phyloP scores from a whole-genome alignment of 2,329 filamentous ascomycete species.

The Lasiodiplodia sp. region DNA sequence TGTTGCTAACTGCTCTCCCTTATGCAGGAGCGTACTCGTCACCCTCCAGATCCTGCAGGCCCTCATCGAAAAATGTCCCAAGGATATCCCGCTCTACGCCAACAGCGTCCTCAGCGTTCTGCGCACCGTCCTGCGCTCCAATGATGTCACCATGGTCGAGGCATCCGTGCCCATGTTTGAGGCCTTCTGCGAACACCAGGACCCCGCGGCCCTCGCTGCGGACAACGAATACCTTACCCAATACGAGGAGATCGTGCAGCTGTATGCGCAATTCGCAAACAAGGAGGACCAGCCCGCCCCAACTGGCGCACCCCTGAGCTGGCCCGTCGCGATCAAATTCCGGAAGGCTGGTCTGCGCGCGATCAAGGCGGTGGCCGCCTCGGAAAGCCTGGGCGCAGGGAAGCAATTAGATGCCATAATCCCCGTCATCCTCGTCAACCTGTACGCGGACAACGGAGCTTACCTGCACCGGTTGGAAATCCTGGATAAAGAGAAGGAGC shows the following conservation, averaged over 20 bases:
- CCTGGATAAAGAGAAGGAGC: conserved; percentile 73
- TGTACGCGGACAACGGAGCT: conserved; percentile 77
- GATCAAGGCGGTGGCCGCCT: conserved; percentile 78
- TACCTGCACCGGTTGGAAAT: conserved; percentile 73
- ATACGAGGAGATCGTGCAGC: conserved; percentile 80
- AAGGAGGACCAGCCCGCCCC: conserved; percentile 56
- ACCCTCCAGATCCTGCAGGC: conserved; percentile 91
- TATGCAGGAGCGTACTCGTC: conserved; percentile 83
- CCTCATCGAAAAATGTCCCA: conserved; percentile 89
- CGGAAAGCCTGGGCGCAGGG: conserved; percentile 77
- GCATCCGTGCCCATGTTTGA: conserved; percentile 87
- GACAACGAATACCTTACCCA: conserved; percentile 83
- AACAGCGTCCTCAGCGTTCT: conserved; percentile 85
- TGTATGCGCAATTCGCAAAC: conserved; percentile 82
- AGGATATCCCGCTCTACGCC: conserved; percentile 89
- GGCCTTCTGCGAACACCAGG: conserved; percentile 87
- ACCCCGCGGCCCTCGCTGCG: conserved; percentile 82
- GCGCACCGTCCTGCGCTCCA: conserved; percentile 80
- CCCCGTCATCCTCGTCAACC: conserved; percentile 84
- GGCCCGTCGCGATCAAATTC: conserved; percentile 74
- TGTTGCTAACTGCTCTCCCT: conserved; percentile 2
- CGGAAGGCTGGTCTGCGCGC: conserved; percentile 68
- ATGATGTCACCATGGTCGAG: conserved; percentile 91
- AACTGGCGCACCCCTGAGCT: conserved; percentile 61
- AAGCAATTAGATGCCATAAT: conserved; percentile 80